phyloP scores from a whole-genome alignment of 768 basidiomycete species.

The Psilocybe sp. region DNA sequence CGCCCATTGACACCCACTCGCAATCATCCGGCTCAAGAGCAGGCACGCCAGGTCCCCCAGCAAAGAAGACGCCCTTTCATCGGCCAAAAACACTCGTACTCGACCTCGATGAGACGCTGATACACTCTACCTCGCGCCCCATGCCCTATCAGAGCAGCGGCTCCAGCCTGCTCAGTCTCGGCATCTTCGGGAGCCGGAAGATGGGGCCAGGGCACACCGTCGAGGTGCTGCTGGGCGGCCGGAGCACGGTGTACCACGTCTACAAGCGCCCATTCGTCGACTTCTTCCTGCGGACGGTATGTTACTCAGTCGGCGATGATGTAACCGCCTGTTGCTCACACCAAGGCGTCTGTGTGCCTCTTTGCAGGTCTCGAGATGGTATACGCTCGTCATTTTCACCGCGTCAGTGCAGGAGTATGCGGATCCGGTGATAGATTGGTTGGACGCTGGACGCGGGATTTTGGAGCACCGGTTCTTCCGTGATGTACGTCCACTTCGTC shows the following conservation, averaged over 20 bases:
- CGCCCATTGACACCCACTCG: constrained; percentile 2
- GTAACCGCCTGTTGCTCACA: not conserved
- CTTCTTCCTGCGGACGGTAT: constrained; percentile 38
- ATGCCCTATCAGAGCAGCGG: constrained; percentile 47
- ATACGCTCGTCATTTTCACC: constrained; percentile 97
- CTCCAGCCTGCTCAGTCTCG: constrained; percentile 61
- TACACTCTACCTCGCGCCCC: constrained; percentile 92
- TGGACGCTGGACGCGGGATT: constrained; percentile 92
- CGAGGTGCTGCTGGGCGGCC: constrained; percentile 86
- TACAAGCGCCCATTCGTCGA: constrained; percentile 98
- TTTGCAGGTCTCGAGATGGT: constrained; percentile 91
- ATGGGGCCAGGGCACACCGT: constrained; percentile 82
- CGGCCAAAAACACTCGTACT: constrained; percentile 93
- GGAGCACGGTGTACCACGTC: constrained; percentile 93
- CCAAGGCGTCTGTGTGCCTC: constrained; percentile 4
- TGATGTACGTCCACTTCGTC: constrained; percentile 56
- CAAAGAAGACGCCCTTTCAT: constrained; percentile 71
- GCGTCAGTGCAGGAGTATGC: constrained; percentile 99
- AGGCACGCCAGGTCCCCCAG: constrained; percentile 45
- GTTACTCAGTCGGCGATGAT: constrained; percentile 4
- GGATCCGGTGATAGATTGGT: constrained; percentile 99
- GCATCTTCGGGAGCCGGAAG: constrained; percentile 51
- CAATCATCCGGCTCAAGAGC: constrained; percentile 32
- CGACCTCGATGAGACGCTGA: constrained; percentile 97
- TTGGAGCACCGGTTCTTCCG: constrained; percentile 87